These are phyloP conservation scores for Rubroshorea leprosula DNA, from an alignment of 345 rosid species.

Conservation along the genomic window DNA sequence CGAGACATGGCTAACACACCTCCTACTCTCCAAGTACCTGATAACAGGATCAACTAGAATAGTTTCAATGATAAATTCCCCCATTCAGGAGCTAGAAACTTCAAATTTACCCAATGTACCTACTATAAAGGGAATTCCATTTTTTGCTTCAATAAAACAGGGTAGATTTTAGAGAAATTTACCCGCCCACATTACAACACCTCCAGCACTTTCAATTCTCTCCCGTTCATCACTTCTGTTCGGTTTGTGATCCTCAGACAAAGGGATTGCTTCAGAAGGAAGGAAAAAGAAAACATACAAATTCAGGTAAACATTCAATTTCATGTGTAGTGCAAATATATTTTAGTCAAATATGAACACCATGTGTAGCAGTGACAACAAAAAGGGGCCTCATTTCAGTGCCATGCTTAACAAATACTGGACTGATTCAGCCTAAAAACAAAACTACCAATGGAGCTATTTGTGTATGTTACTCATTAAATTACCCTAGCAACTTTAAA, in stretches of 20 bases:
- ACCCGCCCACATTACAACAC: conserved; percentile 99
- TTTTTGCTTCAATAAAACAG: conserved; percentile 4
- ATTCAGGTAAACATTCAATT: conserved; percentile 6
- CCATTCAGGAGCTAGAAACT: neutral
- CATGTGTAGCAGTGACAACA: too few species aligned
- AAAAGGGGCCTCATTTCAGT: too few species aligned
- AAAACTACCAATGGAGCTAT: too few species aligned
- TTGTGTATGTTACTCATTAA: neutral
- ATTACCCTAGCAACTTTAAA: neutral
- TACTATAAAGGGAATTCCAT: neutral
- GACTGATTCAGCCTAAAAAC: too few species aligned
- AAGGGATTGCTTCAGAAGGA: conserved; percentile 66
- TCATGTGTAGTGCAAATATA: neutral
- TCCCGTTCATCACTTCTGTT: conserved; percentile 96
- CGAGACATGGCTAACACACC: conserved; percentile 99
- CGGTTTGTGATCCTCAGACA: conserved; percentile 99
- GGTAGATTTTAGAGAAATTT: conserved; percentile 13
- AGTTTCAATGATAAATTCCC: neutral
- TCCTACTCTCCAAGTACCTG: conserved; percentile 99
- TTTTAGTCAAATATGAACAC: neutral
- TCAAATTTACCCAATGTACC: neutral
- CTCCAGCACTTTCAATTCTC: conserved; percentile 96
- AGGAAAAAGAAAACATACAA: conserved; percentile 7
- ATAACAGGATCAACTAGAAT: conserved; percentile 20
- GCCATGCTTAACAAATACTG: neutral